A percentile compares a stretch with the other conserved stretches of the same genome.
Evolutionary conservation across 2,329 filamentous ascomycete genomes (phyloP).

Genomic region (Onygenales sp.): DNA sequence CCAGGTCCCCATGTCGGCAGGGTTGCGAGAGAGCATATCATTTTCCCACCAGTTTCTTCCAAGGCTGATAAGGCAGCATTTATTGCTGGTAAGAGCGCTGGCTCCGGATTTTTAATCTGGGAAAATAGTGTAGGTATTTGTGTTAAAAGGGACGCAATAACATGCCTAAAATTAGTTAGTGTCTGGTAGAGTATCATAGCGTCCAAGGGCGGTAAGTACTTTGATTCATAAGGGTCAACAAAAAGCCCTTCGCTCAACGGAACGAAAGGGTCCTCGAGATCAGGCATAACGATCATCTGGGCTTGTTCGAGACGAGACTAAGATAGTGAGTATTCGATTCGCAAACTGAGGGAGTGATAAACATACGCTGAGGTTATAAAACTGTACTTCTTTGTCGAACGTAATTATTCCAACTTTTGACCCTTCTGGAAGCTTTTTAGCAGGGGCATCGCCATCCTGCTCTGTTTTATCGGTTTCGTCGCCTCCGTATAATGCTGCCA

Average conservation of each 20-base stretch:
- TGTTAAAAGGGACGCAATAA: slow-evolving; percentile 80
- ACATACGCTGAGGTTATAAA: slow-evolving; percentile 85
- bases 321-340: slow-evolving; percentile 14
- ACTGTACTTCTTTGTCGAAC: slow-evolving; percentile 93
- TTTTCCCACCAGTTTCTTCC: slow-evolving; percentile 80
- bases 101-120: slow-evolving; percentile 79
- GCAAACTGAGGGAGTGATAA: neutral
- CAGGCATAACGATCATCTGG: slow-evolving; percentile 98
- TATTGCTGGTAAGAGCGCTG: slow-evolving; percentile 73
- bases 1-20: slow-evolving; percentile 89
- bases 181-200: neutral
- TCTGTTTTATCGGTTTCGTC: slow-evolving; percentile 44
- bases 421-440: slow-evolving; percentile 58
- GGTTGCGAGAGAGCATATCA: slow-evolving; percentile 78
- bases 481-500: slow-evolving; percentile 71
- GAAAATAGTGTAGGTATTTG: slow-evolving; percentile 80
- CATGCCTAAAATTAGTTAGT: slow-evolving; percentile 40
- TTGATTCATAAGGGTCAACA: slow-evolving; percentile 87
- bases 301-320: slow-evolving; percentile 70
- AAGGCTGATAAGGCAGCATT: slow-evolving; percentile 78
- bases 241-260: slow-evolving; percentile 86
- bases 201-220: slow-evolving; percentile 34
- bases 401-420: slow-evolving; percentile 91
- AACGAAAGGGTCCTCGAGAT: slow-evolving; percentile 92
- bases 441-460: slow-evolving; percentile 46